These are phyloP conservation scores for Centella asiatica DNA, from an alignment of 129 eudicot genomes.

Conservation along the genomic window DNA sequence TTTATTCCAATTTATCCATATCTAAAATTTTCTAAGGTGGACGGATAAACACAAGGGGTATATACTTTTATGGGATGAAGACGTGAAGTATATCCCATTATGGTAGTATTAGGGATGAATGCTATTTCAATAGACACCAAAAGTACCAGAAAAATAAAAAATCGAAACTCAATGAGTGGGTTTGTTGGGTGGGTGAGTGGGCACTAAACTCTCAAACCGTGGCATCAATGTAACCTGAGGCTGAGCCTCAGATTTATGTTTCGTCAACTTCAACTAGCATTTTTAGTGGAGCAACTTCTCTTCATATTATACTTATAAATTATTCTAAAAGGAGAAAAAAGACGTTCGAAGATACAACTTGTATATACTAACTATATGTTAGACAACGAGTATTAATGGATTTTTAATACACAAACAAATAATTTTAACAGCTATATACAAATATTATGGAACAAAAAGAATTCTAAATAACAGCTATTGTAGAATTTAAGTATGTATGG, in stretches of 20 bases:
- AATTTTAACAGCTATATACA: too few species aligned
- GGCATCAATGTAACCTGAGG: not conserved
- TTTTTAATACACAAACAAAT: too few species aligned
- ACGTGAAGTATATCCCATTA: not conserved
- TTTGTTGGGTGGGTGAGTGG: not conserved
- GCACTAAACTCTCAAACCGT: not conserved
- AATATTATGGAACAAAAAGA: too few species aligned
- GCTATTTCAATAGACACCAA: conserved; percentile 4
- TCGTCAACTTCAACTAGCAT: conserved; percentile 11
- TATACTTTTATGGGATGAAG: not conserved
- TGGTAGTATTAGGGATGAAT: not conserved
- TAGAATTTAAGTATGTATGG: too few species aligned
- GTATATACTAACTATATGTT: too few species aligned
- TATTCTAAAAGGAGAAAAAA: not conserved
- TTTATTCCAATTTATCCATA: not conserved
- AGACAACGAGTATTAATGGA: too few species aligned
- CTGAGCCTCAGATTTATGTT: not conserved
- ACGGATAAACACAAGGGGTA: not conserved
- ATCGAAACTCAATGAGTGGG: not conserved
- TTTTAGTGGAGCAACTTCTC: not conserved
- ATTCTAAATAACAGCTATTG: too few species aligned
- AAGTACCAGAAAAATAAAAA: not conserved
- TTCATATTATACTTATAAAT: not conserved
- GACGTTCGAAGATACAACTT: too few species aligned
- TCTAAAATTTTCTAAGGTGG: not conserved